These are phyloP conservation scores for Auriculariales sp. DNA, from an alignment of 768 basidiomycete species.

Conservation along the genomic window DNA sequence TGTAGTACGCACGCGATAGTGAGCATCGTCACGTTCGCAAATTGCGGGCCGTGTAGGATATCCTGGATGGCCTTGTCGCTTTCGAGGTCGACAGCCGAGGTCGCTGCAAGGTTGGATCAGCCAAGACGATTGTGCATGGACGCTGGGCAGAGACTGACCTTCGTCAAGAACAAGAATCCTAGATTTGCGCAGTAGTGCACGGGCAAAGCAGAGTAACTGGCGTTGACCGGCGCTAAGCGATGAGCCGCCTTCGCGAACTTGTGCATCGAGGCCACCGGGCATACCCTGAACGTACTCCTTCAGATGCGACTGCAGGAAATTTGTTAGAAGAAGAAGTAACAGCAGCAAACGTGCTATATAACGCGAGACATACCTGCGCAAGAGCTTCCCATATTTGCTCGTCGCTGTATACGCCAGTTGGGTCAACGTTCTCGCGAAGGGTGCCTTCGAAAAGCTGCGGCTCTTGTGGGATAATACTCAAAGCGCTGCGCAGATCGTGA, in stretches of 20 bases:
- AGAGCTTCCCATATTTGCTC: constrained; percentile 79
- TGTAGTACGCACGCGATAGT: constrained; percentile 64
- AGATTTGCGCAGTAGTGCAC: constrained; percentile 71
- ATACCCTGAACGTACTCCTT: constrained; percentile 54
- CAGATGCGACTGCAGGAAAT: constrained; percentile 36
- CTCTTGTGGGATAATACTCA: constrained; percentile 62
- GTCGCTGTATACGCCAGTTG: constrained; percentile 59
- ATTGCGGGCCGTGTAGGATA: constrained; percentile 69
- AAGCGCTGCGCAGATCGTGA: constrained; percentile 56
- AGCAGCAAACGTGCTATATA: constrained; percentile 12
- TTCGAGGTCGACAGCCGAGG: constrained; percentile 80
- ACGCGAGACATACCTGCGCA: constrained; percentile 32
- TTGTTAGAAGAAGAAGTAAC: no score
- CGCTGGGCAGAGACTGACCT: constrained; percentile 25
- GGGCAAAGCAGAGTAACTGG: constrained; percentile 79
- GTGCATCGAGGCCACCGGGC: constrained; percentile 54
- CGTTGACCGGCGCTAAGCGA: constrained; percentile 77
- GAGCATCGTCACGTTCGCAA: constrained; percentile 65
- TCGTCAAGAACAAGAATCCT: constrained; percentile 91
- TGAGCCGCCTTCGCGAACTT: constrained; percentile 62
- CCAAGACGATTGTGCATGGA: neutral
- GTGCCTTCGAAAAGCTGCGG: constrained; percentile 46
- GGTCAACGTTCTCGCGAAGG: constrained; percentile 80
- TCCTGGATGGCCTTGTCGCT: constrained; percentile 82
- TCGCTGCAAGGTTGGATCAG: constrained; percentile 31